Conservation (phyloP, 2,329 filamentous ascomycete genomes). For the Fusarium sp. region DNA sequence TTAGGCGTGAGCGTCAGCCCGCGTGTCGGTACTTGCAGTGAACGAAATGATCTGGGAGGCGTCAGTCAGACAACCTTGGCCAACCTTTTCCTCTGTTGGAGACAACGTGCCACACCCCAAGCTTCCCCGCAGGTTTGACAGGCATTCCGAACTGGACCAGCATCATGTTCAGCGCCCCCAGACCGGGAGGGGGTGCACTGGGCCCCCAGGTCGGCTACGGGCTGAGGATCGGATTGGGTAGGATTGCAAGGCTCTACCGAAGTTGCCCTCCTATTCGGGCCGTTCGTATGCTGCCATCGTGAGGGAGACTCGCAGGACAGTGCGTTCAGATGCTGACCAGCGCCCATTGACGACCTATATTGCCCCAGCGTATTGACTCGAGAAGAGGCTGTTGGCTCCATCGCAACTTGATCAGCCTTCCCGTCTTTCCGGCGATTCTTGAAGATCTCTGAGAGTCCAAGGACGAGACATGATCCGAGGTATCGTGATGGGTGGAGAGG, state of each 20-base stretch:
- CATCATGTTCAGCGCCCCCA: conserved; percentile 13
- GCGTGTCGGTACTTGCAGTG: conserved; percentile 7
- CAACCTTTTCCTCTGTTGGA: conserved; percentile 18
- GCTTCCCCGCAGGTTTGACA: conserved; percentile 41
- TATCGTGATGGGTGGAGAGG: background rate
- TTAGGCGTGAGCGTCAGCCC: background rate
- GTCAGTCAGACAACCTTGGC: conserved; percentile 30
- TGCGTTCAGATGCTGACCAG: background rate
- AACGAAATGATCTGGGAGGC: conserved; percentile 28
- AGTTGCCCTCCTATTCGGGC: conserved; percentile 41
- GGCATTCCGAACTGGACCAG: conserved; percentile 15
- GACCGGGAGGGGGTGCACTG: conserved; percentile 29
- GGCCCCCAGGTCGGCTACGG: conserved; percentile 25
- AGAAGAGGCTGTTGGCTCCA: background rate
- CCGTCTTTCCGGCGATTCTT: background rate
- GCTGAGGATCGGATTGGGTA: conserved; percentile 23
- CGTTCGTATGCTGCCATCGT: conserved; percentile 30
- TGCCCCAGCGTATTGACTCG: background rate
- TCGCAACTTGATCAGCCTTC: background rate
- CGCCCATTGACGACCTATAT: conserved; percentile 2
- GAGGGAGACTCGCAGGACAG: conserved; percentile 12
- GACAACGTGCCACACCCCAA: conserved; percentile 38
- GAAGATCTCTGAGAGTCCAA: background rate
- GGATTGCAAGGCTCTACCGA: conserved; percentile 24
- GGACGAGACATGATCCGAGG: background rate